Evolutionary conservation across 441 rosid genomes (phyloP).

Genomic region (Melianthus villosus): DNA sequence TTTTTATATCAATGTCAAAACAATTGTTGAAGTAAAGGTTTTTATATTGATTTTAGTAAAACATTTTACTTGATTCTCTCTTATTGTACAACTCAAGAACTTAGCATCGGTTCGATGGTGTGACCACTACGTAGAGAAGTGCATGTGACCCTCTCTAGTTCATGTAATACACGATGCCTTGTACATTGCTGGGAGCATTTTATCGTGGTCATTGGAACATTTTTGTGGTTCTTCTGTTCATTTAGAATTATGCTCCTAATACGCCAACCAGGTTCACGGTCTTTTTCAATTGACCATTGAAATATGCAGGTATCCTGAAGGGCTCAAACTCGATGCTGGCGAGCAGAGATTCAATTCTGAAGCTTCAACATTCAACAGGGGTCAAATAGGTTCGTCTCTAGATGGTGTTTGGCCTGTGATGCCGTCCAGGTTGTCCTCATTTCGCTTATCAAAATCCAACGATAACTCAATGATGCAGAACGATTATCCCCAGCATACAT

Average conservation of each 20-base stretch:
- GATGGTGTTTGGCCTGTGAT: conserved; percentile 30
- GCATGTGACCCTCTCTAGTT: no score
- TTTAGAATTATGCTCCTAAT: background rate
- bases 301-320: conserved; percentile 27
- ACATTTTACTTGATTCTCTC: no score
- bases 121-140: no score
- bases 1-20: no score
- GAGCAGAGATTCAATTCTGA: conserved; percentile 32
- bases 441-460: conserved; percentile 15
- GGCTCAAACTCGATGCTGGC: conserved; percentile 24
- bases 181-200: no score
- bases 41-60: no score
- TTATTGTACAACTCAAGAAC: no score
- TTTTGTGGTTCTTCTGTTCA: background rate
- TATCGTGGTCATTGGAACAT: no score
- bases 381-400: conserved; percentile 16
- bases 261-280: background rate
- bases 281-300: background rate
- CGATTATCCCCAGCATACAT: conserved; percentile 21
- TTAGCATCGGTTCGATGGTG: no score
- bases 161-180: no score
- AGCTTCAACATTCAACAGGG: conserved; percentile 28
- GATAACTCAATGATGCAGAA: conserved; percentile 20
- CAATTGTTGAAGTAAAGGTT: no score
- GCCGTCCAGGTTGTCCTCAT: conserved; percentile 23